A percentile compares a stretch with the other conserved stretches of the same genome.
Evolutionary conservation across 192 early-diverging fungal genomes (phyloP).

Genomic region (Coemansia sp.): DNA sequence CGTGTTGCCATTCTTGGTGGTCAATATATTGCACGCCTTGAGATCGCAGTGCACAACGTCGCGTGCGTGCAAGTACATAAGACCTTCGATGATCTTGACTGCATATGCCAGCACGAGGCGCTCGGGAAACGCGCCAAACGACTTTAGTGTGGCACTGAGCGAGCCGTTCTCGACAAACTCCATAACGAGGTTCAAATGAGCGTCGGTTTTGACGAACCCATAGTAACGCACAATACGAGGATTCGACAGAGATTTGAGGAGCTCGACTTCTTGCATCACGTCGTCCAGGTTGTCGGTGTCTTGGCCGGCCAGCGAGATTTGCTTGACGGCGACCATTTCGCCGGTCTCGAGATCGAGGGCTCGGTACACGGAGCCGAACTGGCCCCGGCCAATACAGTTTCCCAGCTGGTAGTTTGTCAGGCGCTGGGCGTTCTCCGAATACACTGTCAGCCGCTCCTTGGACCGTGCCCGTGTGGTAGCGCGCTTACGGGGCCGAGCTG

Average conservation of each 20-base stretch:
- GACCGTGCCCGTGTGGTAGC: slow-evolving; percentile 18
- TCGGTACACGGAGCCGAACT: slow-evolving; percentile 87
- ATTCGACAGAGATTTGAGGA: slow-evolving; percentile 81
- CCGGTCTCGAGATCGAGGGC: slow-evolving; percentile 78
- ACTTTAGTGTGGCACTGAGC: slow-evolving; percentile 76
- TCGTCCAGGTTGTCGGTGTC: slow-evolving; percentile 66
- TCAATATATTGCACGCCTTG: slow-evolving; percentile 95
- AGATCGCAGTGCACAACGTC: slow-evolving; percentile 93
- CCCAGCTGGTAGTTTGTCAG: slow-evolving; percentile 68
- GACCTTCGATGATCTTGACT: slow-evolving; percentile 85
- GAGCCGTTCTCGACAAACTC: slow-evolving; percentile 95
- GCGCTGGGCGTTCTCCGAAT: slow-evolving; percentile 34
- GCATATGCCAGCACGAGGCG: slow-evolving; percentile 82
- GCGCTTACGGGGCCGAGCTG: slow-evolving; percentile 23
- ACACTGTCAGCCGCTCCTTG: slow-evolving; percentile 55
- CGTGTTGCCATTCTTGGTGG: slow-evolving; percentile 93
- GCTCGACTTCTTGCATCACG: slow-evolving; percentile 83
- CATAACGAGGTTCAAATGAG: slow-evolving; percentile 79
- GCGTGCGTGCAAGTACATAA: slow-evolving; percentile 85
- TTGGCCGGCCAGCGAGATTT: slow-evolving; percentile 73
- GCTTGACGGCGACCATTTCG: slow-evolving; percentile 84
- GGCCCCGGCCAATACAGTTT: slow-evolving; percentile 86
- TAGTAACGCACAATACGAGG: slow-evolving; percentile 82
- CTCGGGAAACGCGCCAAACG: slow-evolving; percentile 91
- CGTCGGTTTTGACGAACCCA: slow-evolving; percentile 71